Evolutionary conservation across 2,329 filamentous ascomycete species (phyloP).

Genomic region (Fusarium floridanum): DNA sequence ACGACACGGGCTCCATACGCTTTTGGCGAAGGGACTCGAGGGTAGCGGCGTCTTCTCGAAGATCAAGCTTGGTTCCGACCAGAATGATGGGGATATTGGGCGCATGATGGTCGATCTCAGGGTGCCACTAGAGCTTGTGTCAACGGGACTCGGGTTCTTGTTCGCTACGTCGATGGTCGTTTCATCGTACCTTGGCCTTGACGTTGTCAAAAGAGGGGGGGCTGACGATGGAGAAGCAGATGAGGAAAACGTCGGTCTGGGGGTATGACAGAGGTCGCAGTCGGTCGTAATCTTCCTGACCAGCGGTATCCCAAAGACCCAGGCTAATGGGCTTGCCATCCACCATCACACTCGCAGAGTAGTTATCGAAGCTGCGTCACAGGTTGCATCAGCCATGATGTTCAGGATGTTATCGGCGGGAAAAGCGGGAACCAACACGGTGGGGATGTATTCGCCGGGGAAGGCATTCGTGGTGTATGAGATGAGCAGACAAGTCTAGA

Average conservation of each 20-base stretch:
- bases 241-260: slow-evolving; percentile 97
- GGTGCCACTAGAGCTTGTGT: slow-evolving; percentile 79
- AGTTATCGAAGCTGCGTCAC: slow-evolving; percentile 88
- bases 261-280: slow-evolving; percentile 96
- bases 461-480: slow-evolving; percentile 99
- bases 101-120: slow-evolving; percentile 97
- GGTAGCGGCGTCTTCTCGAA: slow-evolving; percentile 88
- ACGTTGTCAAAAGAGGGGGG: slow-evolving; percentile 99
- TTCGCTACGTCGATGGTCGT: background rate
- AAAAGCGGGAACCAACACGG: slow-evolving; percentile 76
- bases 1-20: slow-evolving; percentile 97
- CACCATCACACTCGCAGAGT: slow-evolving; percentile 98
- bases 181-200: slow-evolving; percentile 85
- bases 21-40: slow-evolving; percentile 86
- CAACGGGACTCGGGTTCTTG: slow-evolving; percentile 18
- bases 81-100: slow-evolving; percentile 96
- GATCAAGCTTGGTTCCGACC: slow-evolving; percentile 95
- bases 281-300: slow-evolving; percentile 98
- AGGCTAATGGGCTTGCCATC: slow-evolving; percentile 98
- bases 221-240: slow-evolving; percentile 98
- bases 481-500: slow-evolving; percentile 96
- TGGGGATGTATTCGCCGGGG: slow-evolving; percentile 99
- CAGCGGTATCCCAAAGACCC: slow-evolving; percentile 97
- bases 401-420: background rate
- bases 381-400: slow-evolving; percentile 24